Conservation (phyloP, 257 asterid genomes). For the Nicotiana sylvestris region DNA sequence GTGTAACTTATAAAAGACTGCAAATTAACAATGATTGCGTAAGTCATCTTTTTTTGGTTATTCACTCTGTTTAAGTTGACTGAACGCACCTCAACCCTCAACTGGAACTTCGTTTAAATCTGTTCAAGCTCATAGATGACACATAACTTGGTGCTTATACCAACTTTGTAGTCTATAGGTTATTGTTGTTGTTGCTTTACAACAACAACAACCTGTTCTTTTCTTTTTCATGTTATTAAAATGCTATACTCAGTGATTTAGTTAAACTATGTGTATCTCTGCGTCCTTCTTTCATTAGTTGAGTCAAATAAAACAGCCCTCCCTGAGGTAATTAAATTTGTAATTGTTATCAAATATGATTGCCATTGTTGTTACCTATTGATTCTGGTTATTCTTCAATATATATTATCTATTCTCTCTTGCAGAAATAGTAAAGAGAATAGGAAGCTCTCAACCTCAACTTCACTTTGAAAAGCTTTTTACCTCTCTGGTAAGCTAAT, state of each 20-base stretch:
- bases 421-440: conserved; percentile 42
- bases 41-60: background rate
- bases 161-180: background rate
- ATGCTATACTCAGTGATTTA: background rate
- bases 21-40: background rate
- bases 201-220: background rate
- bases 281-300: background rate
- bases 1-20: background rate
- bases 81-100: background rate
- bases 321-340: background rate
- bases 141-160: background rate
- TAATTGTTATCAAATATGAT: background rate
- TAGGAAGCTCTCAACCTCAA: conserved; percentile 31
- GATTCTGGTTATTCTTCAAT: background rate
- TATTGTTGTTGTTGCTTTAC: background rate
- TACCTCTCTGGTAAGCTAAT: conserved; percentile 41
- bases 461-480: conserved; percentile 37
- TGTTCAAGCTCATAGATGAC: background rate
- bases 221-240: background rate
- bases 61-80: background rate
- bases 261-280: background rate
- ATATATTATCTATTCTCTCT: conserved; percentile 10
- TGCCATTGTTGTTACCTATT: background rate
- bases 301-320: background rate
- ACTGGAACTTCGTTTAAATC: background rate